Conservation (phyloP, 768 basidiomycete genomes). For the Termitomyces sp. region DNA sequence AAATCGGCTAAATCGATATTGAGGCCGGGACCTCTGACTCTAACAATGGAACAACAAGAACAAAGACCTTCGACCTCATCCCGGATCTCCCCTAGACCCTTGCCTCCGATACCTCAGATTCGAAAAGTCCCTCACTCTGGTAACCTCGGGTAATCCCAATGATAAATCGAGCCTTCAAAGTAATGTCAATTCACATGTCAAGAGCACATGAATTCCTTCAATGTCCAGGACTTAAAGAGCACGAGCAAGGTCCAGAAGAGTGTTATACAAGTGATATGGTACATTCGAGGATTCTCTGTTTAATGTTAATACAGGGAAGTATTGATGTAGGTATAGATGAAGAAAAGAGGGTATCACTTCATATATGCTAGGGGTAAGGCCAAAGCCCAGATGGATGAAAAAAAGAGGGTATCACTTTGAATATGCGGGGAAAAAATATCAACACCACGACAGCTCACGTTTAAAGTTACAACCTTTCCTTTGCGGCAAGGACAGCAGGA, state of each 20-base stretch:
- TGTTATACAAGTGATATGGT: background rate
- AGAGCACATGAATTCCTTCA: background rate
- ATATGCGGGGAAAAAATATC: background rate
- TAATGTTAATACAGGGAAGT: background rate
- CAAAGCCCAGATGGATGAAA: no score
- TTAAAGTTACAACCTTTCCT: background rate
- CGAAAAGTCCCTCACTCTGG: background rate
- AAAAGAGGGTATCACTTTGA: background rate
- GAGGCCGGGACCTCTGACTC: background rate
- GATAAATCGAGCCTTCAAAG: background rate
- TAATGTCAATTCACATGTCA: background rate
- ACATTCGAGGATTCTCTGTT: background rate
- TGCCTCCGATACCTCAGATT: background rate
- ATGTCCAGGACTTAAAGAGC: background rate
- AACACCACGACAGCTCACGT: background rate
- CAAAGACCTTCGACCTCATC: background rate
- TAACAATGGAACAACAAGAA: background rate
- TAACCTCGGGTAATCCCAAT: no score
- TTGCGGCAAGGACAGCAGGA: constrained; percentile 2
- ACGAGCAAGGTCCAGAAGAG: background rate
- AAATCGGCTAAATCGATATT: background rate
- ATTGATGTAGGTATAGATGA: background rate
- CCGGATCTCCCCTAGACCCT: background rate
- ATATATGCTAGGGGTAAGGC: background rate
- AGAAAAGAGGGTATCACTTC: background rate